These are phyloP conservation scores for Pestalotiopsis sp. DNA, from an alignment of 2,329 filamentous ascomycete species.

Conservation along the genomic window DNA sequence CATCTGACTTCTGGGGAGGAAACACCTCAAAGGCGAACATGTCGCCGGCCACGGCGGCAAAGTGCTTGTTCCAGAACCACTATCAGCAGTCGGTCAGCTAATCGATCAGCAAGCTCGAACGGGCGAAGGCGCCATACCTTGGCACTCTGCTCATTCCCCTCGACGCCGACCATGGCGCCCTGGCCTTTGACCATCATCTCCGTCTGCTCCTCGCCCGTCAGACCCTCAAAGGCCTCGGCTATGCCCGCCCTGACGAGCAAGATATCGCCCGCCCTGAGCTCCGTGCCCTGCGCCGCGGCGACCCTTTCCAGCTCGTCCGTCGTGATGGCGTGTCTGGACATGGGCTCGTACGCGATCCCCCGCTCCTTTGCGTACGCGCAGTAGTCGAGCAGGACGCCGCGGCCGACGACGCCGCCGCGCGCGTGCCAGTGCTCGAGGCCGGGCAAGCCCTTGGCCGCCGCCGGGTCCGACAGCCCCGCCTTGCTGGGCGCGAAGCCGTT, in stretches of 20 bases:
- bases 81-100: constrained; percentile 20
- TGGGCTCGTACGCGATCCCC: constrained; percentile 37
- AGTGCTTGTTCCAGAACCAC: constrained; percentile 61
- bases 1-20: constrained; percentile 35
- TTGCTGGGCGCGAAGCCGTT: constrained; percentile 9
- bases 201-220: constrained; percentile 27
- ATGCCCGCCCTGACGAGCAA: constrained; percentile 56
- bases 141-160: constrained; percentile 49
- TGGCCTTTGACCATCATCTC: constrained; percentile 25
- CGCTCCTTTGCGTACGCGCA: constrained; percentile 44
- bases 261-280: constrained; percentile 54
- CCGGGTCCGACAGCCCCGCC: constrained; percentile 11
- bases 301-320: constrained; percentile 44
- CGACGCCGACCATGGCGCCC: constrained; percentile 44
- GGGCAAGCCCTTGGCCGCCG: not conserved
- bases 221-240: constrained; percentile 36
- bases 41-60: constrained; percentile 60
- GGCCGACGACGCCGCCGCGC: constrained; percentile 48
- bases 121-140: constrained; percentile 20
- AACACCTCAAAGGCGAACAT: constrained; percentile 56
- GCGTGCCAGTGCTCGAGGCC: constrained; percentile 16
- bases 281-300: constrained; percentile 43
- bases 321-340: constrained; percentile 44
- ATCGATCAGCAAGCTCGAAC: not conserved
- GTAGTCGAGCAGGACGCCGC: constrained; percentile 57